phyloP scores from a whole-genome alignment of 768 basidiomycete genomes.

The Hygrophorus russula region DNA sequence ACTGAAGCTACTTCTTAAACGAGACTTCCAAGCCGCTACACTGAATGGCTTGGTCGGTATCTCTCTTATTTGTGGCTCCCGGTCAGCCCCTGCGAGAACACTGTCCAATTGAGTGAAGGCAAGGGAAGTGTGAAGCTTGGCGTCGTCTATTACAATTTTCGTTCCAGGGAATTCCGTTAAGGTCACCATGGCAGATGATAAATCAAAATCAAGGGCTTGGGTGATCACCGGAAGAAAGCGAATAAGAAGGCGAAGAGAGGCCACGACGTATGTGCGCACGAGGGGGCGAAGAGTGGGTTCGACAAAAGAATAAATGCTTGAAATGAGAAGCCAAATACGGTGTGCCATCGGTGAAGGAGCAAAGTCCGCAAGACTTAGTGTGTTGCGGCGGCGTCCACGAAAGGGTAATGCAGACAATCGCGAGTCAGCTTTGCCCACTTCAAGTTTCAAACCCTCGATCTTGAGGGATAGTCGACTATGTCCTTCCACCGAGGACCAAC shows the following conservation, averaged over 20 bases:
- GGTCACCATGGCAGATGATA: slow-evolving; percentile 42
- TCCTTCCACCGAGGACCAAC: slow-evolving; percentile 34
- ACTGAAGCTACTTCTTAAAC: slow-evolving; percentile 46
- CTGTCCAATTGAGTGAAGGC: slow-evolving; percentile 41
- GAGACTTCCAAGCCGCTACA: slow-evolving; percentile 54
- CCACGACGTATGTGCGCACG: slow-evolving; percentile 43
- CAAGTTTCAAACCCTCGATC: slow-evolving; percentile 49
- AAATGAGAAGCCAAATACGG: slow-evolving; percentile 27
- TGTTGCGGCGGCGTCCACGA: slow-evolving; percentile 25
- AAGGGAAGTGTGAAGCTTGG: slow-evolving; percentile 43
- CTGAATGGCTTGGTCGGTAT: slow-evolving; percentile 25
- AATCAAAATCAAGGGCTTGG: slow-evolving; percentile 56
- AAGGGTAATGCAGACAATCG: slow-evolving; percentile 11
- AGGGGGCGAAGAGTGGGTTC: slow-evolving; percentile 56
- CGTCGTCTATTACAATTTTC: slow-evolving; percentile 36
- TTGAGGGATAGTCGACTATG: slow-evolving; percentile 50
- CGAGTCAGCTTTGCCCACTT: slow-evolving; percentile 27
- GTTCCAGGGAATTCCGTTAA: slow-evolving; percentile 41
- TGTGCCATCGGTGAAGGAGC: slow-evolving; percentile 33
- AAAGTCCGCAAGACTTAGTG: slow-evolving; percentile 36
- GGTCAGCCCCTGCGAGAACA: slow-evolving; percentile 14
- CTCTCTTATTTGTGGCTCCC: slow-evolving; percentile 12
- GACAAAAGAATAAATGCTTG: slow-evolving; percentile 29
- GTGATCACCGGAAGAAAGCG: slow-evolving; percentile 58
- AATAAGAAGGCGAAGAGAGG: slow-evolving; percentile 45